A percentile compares a stretch with the other conserved stretches of the same genome.
phyloP scores from a whole-genome alignment of 1,139 yeast species.

The Candida sanyaensis region DNA sequence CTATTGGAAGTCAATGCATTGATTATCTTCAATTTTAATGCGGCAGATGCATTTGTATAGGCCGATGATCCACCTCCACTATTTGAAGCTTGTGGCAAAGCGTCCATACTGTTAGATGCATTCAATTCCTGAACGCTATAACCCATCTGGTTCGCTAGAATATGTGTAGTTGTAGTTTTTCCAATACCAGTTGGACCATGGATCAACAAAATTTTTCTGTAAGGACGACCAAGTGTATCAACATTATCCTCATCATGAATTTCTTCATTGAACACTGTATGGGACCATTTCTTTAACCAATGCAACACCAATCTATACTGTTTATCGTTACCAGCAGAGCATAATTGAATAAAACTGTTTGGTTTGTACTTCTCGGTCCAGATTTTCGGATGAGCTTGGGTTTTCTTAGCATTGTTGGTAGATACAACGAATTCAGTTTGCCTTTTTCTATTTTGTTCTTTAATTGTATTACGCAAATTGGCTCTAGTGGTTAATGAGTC shows the following conservation, averaged over 20 bases:
- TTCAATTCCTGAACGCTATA: conserved; percentile 82
- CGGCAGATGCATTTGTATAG: conserved; percentile 24
- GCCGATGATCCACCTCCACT: conserved; percentile 5
- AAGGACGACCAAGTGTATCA: conserved; percentile 73
- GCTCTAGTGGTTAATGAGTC: conserved; percentile 32
- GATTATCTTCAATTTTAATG: conserved; percentile 52
- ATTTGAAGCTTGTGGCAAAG: conserved; percentile 27
- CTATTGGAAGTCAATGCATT: conserved; percentile 71
- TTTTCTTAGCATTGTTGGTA: neutral
- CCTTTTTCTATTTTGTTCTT: conserved; percentile 19
- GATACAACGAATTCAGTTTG: conserved; percentile 3
- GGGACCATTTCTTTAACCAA: conserved; percentile 85
- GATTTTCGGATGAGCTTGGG: conserved; percentile 21
- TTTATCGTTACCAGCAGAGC: conserved; percentile 82
- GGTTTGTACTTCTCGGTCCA: conserved; percentile 93
- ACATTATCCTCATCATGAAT: conserved; percentile 17
- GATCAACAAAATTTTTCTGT: conserved; percentile 65
- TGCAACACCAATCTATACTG: conserved; percentile 69
- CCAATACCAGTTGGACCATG: conserved; percentile 98
- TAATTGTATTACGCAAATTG: conserved; percentile 23
- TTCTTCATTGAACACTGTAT: conserved; percentile 58
- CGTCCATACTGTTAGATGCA: conserved; percentile 72
- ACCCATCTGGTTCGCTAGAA: conserved; percentile 80
- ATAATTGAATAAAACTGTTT: conserved; percentile 51
- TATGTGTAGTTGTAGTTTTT: conserved; percentile 86